Conservation (phyloP, 164 flowering plant genomes). For the Sextonia rubra region DNA sequence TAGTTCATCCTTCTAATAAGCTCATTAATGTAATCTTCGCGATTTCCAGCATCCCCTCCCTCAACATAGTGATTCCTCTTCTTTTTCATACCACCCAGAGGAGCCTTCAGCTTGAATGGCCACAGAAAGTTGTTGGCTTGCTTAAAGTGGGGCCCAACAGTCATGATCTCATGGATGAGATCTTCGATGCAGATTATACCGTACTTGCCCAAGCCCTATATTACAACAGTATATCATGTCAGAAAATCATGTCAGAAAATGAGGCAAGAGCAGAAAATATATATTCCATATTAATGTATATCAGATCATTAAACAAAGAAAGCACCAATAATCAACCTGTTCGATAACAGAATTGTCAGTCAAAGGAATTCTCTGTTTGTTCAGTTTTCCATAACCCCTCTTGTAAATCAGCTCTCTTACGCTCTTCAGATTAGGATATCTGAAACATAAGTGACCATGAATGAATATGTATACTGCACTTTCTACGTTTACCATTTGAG, state of each 20-base stretch:
- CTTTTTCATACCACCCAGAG: conserved; percentile 45
- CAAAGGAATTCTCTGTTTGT: conserved; percentile 43
- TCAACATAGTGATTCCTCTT: conserved; percentile 59
- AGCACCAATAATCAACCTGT: conserved; percentile 25
- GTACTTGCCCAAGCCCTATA: conserved; percentile 39
- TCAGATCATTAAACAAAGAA: not conserved
- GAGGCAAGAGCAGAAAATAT: not conserved
- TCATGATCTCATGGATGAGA: conserved; percentile 51
- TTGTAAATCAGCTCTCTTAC: conserved; percentile 52
- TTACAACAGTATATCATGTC: not conserved
- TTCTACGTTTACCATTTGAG: not conserved
- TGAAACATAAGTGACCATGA: conserved; percentile 4
- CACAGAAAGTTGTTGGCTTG: conserved; percentile 58
- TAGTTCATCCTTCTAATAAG: conserved; percentile 36
- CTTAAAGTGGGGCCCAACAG: conserved; percentile 57
- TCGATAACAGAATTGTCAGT: conserved; percentile 51
- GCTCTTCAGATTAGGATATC: conserved; percentile 59
- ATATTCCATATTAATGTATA: too few relatives aligned
- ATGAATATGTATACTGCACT: not conserved
- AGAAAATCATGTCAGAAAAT: not conserved
- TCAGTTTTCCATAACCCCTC: conserved; percentile 53
- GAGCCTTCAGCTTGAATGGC: conserved; percentile 56
- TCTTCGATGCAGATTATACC: conserved; percentile 17
- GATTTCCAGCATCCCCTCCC: conserved; percentile 62
- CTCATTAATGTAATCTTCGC: conserved; percentile 37